Evolutionary conservation across 495 filamentous ascomycete genomes (phyloP), one percentile per base, ranked within the genome.

Genomic region (Aspergillus mulundensis): DNA sequence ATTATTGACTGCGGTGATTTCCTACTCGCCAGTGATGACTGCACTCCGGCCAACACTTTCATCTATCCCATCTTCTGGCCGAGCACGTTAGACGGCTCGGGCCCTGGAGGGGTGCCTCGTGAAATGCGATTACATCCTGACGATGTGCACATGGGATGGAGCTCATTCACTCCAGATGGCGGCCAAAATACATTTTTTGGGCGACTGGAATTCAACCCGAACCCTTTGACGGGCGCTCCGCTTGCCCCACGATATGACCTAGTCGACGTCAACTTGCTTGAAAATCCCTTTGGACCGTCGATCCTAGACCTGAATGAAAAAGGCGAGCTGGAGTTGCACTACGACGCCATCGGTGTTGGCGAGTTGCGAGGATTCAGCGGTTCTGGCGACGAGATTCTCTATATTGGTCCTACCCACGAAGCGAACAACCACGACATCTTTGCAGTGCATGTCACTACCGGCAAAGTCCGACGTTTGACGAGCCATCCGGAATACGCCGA

Each of bases 121-220:
- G 64, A 66, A 42, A 39, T 66, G 54, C 64, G 64, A 1, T 47
- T 63, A 12, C 64, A 66, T 39, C 64, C 64, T 1, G 64, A 66
- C 12, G 56, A 60, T 23, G 41, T 53, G 0, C 64, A 66, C 18
- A 47, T 66, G 14, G 64, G 64, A 16, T 63, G 57, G 50, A 66
- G 53, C 40, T 59, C 61, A 0, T 63, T 63, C 18, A 55, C 34
- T 18, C 34, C 48, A 19, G 19, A 18, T 1, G 50, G 36, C 18
- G 61, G 57, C 0, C 43, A 60, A n/a, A 25, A 58, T n/a, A 40
- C 54, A 1, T 67, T 61, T 25, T 67, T 61, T 24, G 57, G 58
- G 10, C 49, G 62, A 12, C 49, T 67, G 41, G 28, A 61, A 18
- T 67, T 67, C 48, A 67, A 67, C 15, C 39, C 53, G 7, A 47